These are phyloP conservation scores for Diplodia corticola DNA, from an alignment of 2,329 filamentous ascomycete genomes.

Conservation along the genomic window DNA sequence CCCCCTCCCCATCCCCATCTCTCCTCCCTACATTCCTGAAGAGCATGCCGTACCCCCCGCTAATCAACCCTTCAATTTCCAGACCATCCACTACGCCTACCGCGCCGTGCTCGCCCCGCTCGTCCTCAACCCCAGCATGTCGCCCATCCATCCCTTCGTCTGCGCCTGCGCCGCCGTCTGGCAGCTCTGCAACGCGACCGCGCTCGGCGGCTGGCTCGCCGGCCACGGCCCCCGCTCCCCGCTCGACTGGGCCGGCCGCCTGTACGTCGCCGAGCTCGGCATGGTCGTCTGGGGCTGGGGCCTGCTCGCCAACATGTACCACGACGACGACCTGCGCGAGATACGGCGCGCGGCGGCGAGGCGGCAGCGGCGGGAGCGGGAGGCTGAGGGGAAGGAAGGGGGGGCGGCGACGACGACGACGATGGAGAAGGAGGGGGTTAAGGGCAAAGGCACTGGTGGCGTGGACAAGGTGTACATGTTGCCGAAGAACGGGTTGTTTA, in stretches of 20 bases:
- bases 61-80: too few species aligned
- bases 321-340: conserved; percentile 86
- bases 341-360: conserved; percentile 71
- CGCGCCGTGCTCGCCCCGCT: conserved; percentile 81
- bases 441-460: conserved; percentile 48
- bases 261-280: conserved; percentile 58
- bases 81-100: conserved; percentile 86
- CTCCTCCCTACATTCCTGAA: too few species aligned
- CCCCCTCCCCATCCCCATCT: neutral
- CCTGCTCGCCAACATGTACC: conserved; percentile 77
- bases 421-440: too few species aligned
- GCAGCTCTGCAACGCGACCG: conserved; percentile 78
- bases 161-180: conserved; percentile 66
- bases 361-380: conserved; percentile 56
- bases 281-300: conserved; percentile 74
- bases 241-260: conserved; percentile 51
- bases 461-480: conserved; percentile 85
- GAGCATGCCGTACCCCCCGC: too few species aligned
- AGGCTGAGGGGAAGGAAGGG: conserved; percentile 41
- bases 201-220: conserved; percentile 76
- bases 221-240: conserved; percentile 72
- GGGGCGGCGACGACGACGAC: too few species aligned
- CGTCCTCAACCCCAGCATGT: conserved; percentile 83
- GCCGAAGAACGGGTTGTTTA: conserved; percentile 80
- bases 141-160: conserved; percentile 75